Conservation (phyloP, 2,329 filamentous ascomycete species). For the Ambrosiella xylebori region DNA sequence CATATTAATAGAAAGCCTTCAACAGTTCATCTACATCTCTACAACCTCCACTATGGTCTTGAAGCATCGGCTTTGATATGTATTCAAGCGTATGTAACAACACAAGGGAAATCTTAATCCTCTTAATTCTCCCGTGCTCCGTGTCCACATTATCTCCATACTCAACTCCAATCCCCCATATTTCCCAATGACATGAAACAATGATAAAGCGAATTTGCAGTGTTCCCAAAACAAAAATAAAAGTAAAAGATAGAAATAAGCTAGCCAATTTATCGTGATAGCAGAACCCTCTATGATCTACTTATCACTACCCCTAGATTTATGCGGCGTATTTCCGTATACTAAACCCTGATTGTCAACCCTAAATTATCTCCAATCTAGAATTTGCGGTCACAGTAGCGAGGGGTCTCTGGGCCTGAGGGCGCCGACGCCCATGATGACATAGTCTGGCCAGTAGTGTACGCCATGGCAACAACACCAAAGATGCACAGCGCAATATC, state of each 20-base stretch:
- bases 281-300: neutral
- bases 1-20: too few species aligned
- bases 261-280: neutral
- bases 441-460: constrained; percentile 76
- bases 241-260: neutral
- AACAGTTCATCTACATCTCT: too few species aligned
- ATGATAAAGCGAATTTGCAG: constrained; percentile 1
- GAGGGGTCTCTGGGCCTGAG: constrained; percentile 27
- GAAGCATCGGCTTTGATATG: too few species aligned
- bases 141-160: neutral
- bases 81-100: neutral
- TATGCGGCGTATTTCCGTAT: too few species aligned
- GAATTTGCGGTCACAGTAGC: constrained; percentile 35
- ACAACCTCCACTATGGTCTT: too few species aligned
- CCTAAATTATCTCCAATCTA: neutral
- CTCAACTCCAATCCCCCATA: neutral
- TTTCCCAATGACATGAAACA: neutral
- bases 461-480: constrained; percentile 73
- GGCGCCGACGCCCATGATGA: constrained; percentile 61
- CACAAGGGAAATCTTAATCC: neutral
- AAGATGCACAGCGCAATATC: constrained; percentile 68
- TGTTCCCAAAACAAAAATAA: constrained; percentile 4
- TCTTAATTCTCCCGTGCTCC: neutral
- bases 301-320: too few species aligned
- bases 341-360: neutral